phyloP scores from a whole-genome alignment of 345 rosid genomes.

The Clausena lansium region DNA sequence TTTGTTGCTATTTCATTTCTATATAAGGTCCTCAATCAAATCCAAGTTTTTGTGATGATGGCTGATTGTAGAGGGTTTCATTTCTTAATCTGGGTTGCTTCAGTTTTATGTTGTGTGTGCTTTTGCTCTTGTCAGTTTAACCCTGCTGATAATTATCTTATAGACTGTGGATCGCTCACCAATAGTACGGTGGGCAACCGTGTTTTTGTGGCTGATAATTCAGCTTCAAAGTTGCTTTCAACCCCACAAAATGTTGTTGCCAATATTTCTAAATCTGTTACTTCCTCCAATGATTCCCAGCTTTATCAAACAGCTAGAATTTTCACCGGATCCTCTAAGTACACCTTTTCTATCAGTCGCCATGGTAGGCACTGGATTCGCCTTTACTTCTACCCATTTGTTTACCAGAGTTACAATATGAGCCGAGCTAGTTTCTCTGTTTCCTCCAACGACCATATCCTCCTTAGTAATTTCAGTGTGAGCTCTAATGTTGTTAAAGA shows the following conservation, averaged over 20 bases:
- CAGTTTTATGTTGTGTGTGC: conserved; percentile 36
- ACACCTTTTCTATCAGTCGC: conserved; percentile 49
- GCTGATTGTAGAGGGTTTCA: conserved; percentile 25
- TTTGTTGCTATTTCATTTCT: not conserved
- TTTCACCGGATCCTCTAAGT: conserved; percentile 57
- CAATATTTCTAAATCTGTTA: conserved; percentile 28
- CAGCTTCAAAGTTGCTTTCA: conserved; percentile 50
- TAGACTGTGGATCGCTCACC: conserved; percentile 75
- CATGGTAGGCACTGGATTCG: conserved; percentile 89
- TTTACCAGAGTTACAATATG: conserved; percentile 49
- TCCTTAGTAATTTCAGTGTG: conserved; percentile 49
- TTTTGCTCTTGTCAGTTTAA: conserved; percentile 48
- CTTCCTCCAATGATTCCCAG: conserved; percentile 37
- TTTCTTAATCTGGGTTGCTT: conserved; percentile 37
- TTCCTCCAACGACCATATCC: conserved; percentile 47
- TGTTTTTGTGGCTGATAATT: conserved; percentile 59
- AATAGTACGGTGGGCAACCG: conserved; percentile 51
- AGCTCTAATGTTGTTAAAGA: conserved; percentile 51
- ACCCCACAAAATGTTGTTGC: conserved; percentile 46
- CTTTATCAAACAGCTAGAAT: conserved; percentile 80
- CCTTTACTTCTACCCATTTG: conserved; percentile 73
- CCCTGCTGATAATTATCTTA: conserved; percentile 68
- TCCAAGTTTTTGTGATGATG: conserved; percentile 40
- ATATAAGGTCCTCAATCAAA: conserved; percentile 1
- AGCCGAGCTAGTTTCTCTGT: conserved; percentile 57